A percentile compares a stretch with the other conserved stretches of the same genome.
These are phyloP conservation scores for Fusarium illudens DNA, from an alignment of 2,329 filamentous ascomycete genomes.

Conservation along the genomic window DNA sequence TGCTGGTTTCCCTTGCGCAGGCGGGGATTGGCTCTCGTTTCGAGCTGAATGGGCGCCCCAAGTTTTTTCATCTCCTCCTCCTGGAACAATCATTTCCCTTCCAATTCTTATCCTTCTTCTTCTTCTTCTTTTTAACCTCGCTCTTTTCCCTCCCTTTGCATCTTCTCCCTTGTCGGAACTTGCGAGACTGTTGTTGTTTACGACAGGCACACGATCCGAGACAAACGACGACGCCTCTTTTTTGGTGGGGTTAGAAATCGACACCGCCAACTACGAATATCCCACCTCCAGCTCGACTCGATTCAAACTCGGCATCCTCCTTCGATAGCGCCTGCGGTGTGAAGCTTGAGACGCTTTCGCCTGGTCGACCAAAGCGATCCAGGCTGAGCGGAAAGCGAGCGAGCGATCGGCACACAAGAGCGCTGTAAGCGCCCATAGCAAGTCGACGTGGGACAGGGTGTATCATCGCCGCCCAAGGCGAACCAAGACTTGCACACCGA, in stretches of 20 bases:
- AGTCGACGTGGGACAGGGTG: conserved; percentile 8
- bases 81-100: conserved; percentile 16
- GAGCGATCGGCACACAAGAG: neutral
- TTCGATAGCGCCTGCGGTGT: neutral
- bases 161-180: neutral
- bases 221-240: conserved; percentile 26
- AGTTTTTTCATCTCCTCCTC: conserved; percentile 21
- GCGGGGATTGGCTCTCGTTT: conserved; percentile 29
- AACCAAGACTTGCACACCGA: conserved; percentile 10
- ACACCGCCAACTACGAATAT: conserved; percentile 34
- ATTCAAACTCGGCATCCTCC: conserved; percentile 4
- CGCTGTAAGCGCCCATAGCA: neutral
- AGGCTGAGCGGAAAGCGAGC: neutral
- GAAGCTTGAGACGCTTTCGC: neutral
- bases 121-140: neutral
- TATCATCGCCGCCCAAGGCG: conserved; percentile 7
- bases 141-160: neutral
- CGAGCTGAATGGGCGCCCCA: neutral
- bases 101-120: conserved; percentile 2
- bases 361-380: neutral
- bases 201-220: conserved; percentile 18
- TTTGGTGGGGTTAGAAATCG: conserved; percentile 38
- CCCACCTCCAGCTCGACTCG: conserved; percentile 11
- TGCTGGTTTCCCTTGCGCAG: conserved; percentile 15
- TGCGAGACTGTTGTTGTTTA: conserved; percentile 4